Evolutionary conservation across 2,329 filamentous ascomycete species (phyloP).

Genomic region (Teratosphaeria gauchensis): DNA sequence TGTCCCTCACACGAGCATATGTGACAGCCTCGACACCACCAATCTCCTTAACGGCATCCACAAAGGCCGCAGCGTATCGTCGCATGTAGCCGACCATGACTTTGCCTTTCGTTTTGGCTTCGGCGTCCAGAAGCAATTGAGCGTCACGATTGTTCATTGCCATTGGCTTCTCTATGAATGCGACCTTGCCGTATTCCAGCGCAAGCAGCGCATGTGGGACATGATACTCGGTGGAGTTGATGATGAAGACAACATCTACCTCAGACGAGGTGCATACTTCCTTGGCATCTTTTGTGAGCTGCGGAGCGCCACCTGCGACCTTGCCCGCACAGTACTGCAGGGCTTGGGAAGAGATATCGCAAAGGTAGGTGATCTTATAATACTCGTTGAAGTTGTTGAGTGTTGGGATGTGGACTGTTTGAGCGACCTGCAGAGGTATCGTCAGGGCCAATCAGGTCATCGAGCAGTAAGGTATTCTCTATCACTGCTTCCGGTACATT

Average conservation of each 20-base stretch:
- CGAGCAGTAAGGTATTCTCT: no score
- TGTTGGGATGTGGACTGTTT: conserved; percentile 44
- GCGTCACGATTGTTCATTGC: conserved; percentile 40
- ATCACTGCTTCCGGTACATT: no score
- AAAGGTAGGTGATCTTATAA: conserved; percentile 41
- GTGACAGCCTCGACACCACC: conserved; percentile 41
- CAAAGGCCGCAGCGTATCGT: conserved; percentile 49
- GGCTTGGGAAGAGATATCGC: conserved; percentile 40
- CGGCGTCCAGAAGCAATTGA: conserved; percentile 41
- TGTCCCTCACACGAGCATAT: conserved; percentile 46
- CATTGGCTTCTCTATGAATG: conserved; percentile 52
- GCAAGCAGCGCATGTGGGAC: conserved; percentile 43
- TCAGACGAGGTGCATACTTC: conserved; percentile 35
- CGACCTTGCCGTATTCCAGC: conserved; percentile 45
- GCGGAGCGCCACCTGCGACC: conserved; percentile 27
- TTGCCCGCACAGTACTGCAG: conserved; percentile 30
- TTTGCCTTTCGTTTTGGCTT: conserved; percentile 30
- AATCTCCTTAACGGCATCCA: conserved; percentile 46
- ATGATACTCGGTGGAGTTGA: conserved; percentile 47
- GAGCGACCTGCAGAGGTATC: conserved; percentile 20
- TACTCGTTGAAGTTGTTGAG: conserved; percentile 35
- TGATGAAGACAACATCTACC: conserved; percentile 47
- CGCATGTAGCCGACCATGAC: conserved; percentile 54
- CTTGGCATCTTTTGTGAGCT: conserved; percentile 19
- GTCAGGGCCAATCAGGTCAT: not conserved